A percentile compares a stretch with the other conserved stretches of the same genome.
Conservation (phyloP, 345 rosid species). For the Clausena lansium region DNA sequence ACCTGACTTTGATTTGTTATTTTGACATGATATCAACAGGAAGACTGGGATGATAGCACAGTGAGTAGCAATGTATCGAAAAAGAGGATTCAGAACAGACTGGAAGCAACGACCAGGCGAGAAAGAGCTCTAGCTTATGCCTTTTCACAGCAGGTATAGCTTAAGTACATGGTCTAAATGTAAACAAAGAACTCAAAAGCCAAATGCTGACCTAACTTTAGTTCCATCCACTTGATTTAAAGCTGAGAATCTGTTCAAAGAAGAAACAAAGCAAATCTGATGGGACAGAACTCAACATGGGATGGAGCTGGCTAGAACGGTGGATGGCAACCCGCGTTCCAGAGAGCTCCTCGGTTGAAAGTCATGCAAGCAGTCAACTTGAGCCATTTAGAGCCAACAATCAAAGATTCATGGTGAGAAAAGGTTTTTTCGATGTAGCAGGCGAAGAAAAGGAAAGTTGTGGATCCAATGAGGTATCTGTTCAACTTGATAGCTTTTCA, state of each 20-base stretch:
- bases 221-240: background rate
- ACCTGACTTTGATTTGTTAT: background rate
- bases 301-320: slow-evolving; percentile 87
- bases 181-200: background rate
- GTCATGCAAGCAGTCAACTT: slow-evolving; percentile 23
- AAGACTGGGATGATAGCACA: slow-evolving; percentile 95
- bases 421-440: slow-evolving; percentile 35
- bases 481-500: slow-evolving; percentile 45
- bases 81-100: slow-evolving; percentile 62
- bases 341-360: slow-evolving; percentile 39
- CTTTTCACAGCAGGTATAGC: slow-evolving; percentile 82
- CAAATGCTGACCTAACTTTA: background rate
- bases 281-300: slow-evolving; percentile 45
- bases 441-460: slow-evolving; percentile 82
- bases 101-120: slow-evolving; percentile 73
- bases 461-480: slow-evolving; percentile 74
- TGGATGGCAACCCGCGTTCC: slow-evolving; percentile 88
- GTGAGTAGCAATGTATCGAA: slow-evolving; percentile 66
- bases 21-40: slow-evolving; percentile 33
- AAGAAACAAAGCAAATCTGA: slow-evolving; percentile 43
- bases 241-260: slow-evolving; percentile 76
- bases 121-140: slow-evolving; percentile 92
- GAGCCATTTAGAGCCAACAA: slow-evolving; percentile 26
- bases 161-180: background rate
- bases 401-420: slow-evolving; percentile 24